Evolutionary conservation across 495 filamentous ascomycete genomes (phyloP), one percentile per base, ranked within the genome.

Genomic region (Peziza echinospora): DNA sequence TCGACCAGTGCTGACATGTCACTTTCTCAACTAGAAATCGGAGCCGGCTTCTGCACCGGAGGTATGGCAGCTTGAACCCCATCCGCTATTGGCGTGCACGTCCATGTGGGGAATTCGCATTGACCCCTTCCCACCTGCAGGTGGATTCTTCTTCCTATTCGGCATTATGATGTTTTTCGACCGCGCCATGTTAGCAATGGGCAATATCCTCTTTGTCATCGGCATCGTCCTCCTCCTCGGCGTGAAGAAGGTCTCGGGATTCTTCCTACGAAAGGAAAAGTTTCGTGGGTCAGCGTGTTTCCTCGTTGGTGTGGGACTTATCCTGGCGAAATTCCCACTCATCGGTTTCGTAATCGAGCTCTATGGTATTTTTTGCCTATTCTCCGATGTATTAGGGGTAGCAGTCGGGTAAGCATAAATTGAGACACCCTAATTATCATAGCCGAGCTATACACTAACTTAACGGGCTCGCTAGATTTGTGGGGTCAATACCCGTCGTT

Each of bases 141-240:
- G 87, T 53, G 82, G 77, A 45, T 75, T 93, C 67, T 97, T 97
- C 71, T 72, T 97, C 41, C 67, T 93, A 58, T 82, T 84, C 49
- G 89, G 89, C 44, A 81, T 96, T 4, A 63, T 96, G 51, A 75
- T 97, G 66, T 94, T 97, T 67, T 97, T 96, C 62, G 89, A 97
- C 64, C 76, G 91, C 48, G 83, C 89, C 53, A 81, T 96, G 71
- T 74, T 89, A 28, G 81, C 82, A 48, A 91, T 91, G 84, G 84
- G 84, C 60, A 92, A 91, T 79, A 91, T 97, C 65, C 84, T 97
- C 65, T 93, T 97, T 70, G 76, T 97, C 28, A 75, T 92, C 69
- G 89, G 89, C 62, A 71, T 97, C 4, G 89, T 84, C 24, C 76
- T 94, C 26, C 84, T 94, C 47, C 91, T 96, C 67, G 91, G 91